Evolutionary conservation across 2,329 filamentous ascomycete species (phyloP), one percentile per base, ranked within the genome.

Genomic region (Alternaria novae-zelandiae): DNA sequence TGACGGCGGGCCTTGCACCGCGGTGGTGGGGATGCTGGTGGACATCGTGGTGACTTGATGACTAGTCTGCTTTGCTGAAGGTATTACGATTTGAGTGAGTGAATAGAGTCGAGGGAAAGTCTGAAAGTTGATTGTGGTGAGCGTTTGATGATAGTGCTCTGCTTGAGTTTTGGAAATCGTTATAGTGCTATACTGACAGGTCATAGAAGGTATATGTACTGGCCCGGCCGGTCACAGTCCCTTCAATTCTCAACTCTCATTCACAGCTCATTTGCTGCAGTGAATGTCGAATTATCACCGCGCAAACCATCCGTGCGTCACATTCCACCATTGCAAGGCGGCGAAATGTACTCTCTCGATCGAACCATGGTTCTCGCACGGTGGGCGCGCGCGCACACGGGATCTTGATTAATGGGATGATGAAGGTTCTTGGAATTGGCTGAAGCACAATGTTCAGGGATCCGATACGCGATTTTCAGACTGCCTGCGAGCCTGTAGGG

Each of bases 381-480:
- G 15, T 41, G 32, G 32, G 32, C 15, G 32, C 32, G 15, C 32
- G 4, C 32, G 32, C 15, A 4, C 0, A 3, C 9, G 15, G 9
- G 15, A 0, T 41, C 9, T 3, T n/a, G 15, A 17, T 10, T 0
- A 36, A 0, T 4, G 32, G 7, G 5, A n/a, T 4, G 15, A 5
- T 36, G 2, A 0, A 36, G 7, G 0, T 36, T 36, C 13, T 12
- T 36, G 4, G 13, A 36, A 15, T 9, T 36, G 7, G 13, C 13
- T 0, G 13, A 0, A 9, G 15, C 30, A 8, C 30, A 36, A 3
- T 10, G 13, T 15, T 9, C 32, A 36, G 2, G 32, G 2, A 36
- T 36, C 0, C 32, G 32, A n/a, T 9, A 36, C 7, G 4, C 3
- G 1, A 5, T n/a, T 1, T n/a, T 0, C 0, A 36, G 0, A 1